Evolutionary conservation across 805 yeast genomes (phyloP), one percentile per base, ranked within the genome.

Genomic region (Yamadazyma sp.): DNA sequence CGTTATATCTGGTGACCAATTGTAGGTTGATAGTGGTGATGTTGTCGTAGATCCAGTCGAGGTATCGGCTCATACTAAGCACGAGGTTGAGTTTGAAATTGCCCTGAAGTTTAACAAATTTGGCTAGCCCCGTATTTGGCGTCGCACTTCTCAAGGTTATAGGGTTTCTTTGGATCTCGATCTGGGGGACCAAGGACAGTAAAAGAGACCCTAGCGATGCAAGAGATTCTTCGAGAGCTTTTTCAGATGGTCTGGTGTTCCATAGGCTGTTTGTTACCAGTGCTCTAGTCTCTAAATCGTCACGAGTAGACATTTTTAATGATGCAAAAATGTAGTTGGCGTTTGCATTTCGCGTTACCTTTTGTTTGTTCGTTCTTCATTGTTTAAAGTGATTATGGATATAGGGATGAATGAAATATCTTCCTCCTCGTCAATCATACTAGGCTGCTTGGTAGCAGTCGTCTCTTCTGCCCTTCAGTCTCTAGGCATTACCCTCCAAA

Each of bases 391-490:
- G n/a, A n/a, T n/a, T n/a, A n/a, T n/a, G n/a, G n/a, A n/a, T n/a
- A n/a, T n/a, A n/a, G n/a, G n/a, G n/a, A n/a, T 28, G 17, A 14
- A 16, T 10, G n/a, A 15, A 6, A 27, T 35, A 33, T 14, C 25
- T 6, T 18, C 37, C 9, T 10, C 47, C 5, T 45, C 49, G 15
- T 44, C 67, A 14, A 69, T 80, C 10, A 47, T 68, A 3, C 41
- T 82, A 1, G 91, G 91, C 7, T 80, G 87, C 43, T 48, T 70
- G 3, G 87, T 82, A 7, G 95, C 91, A 9, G 72, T 87, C 8
- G 47, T 81, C 8, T 83, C 95, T 6, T 79, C 90, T 3, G 88
- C 88, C 1, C 71, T 82, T 23, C 95, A 88, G 58, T 80, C 93
- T 1, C 62, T 87, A 13, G 95, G 96, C 0, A 71, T 87, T 26